Evolutionary conservation across 345 rosid genomes (phyloP).

Genomic region (Hibiscus syriacus): DNA sequence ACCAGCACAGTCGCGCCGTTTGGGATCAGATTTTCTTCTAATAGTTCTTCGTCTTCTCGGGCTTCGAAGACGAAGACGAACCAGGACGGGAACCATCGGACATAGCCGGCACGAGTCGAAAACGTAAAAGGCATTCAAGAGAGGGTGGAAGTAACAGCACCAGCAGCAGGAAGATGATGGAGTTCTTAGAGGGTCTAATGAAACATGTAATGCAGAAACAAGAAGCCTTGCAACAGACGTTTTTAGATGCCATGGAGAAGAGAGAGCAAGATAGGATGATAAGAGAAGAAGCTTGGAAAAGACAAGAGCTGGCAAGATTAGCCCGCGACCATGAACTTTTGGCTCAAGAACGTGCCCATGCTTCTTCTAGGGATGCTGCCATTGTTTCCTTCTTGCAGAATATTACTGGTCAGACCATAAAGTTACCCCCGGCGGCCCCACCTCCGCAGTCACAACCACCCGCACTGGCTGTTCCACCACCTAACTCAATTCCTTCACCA

Average conservation of each 20-base stretch:
- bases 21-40: slow-evolving; percentile 50
- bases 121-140: slow-evolving; percentile 46
- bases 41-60: slow-evolving; percentile 54
- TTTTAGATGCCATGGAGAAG: slow-evolving; percentile 73
- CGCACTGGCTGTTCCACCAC: slow-evolving; percentile 11
- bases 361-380: slow-evolving; percentile 61
- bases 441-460: too few species aligned
- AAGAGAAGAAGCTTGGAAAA: slow-evolving; percentile 78
- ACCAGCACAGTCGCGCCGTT: slow-evolving; percentile 8
- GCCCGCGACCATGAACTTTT: slow-evolving; percentile 61
- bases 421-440: too few species aligned
- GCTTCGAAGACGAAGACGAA: slow-evolving; percentile 42
- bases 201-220: slow-evolving; percentile 77
- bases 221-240: slow-evolving; percentile 63
- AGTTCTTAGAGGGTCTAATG: slow-evolving; percentile 54
- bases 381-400: slow-evolving; percentile 63
- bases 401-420: slow-evolving; percentile 69
- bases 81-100: slow-evolving; percentile 31
- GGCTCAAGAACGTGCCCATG: slow-evolving; percentile 60
- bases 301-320: slow-evolving; percentile 59
- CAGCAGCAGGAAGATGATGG: slow-evolving; percentile 54
- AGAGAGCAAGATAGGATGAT: slow-evolving; percentile 70
- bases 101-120: slow-evolving; percentile 45
- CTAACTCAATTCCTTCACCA: slow-evolving; percentile 8
- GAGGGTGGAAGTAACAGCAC: slow-evolving; percentile 16